Percentiles rank a stretch among this genome's conserved stretches.
These are phyloP conservation scores for Colletotrichum melonis DNA, from an alignment of 2,329 filamentous ascomycete genomes.

Conservation along the genomic window DNA sequence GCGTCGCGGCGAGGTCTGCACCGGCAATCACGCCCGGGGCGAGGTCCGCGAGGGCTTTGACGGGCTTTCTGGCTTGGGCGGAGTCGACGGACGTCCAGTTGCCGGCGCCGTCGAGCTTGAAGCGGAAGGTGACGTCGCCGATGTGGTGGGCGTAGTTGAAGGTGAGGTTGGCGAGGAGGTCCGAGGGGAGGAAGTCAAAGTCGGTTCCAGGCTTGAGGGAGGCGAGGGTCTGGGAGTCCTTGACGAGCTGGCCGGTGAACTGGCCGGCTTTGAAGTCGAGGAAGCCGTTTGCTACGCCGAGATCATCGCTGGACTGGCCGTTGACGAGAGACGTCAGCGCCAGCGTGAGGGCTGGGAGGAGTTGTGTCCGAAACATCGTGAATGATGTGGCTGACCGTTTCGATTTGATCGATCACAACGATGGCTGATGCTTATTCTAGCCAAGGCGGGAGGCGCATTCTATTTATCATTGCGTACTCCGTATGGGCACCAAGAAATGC, in stretches of 20 bases:
- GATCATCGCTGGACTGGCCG: not conserved
- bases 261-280: slow-evolving; percentile 11
- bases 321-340: not conserved
- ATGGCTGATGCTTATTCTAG: not conserved
- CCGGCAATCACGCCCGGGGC: slow-evolving; percentile 45
- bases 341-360: slow-evolving; percentile 17
- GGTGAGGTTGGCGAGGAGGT: slow-evolving; percentile 58
- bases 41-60: slow-evolving; percentile 43
- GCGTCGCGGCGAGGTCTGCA: slow-evolving; percentile 53
- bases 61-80: slow-evolving; percentile 50
- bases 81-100: slow-evolving; percentile 62
- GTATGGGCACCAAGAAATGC: not conserved
- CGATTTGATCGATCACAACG: not conserved
- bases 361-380: slow-evolving; percentile 1
- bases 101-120: slow-evolving; percentile 51
- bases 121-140: slow-evolving; percentile 68
- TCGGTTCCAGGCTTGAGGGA: slow-evolving; percentile 53
- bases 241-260: slow-evolving; percentile 24
- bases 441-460: too few relatives aligned
- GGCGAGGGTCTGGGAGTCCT: slow-evolving; percentile 56
- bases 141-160: slow-evolving; percentile 66
- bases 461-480: not conserved
- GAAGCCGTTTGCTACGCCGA: slow-evolving; percentile 16
- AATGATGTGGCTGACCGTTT: not conserved
- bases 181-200: slow-evolving; percentile 68